Evolutionary conservation across 2,329 filamentous ascomycete genomes (phyloP), one percentile per base, ranked within the genome.

Genomic region (Penicillium sp.): DNA sequence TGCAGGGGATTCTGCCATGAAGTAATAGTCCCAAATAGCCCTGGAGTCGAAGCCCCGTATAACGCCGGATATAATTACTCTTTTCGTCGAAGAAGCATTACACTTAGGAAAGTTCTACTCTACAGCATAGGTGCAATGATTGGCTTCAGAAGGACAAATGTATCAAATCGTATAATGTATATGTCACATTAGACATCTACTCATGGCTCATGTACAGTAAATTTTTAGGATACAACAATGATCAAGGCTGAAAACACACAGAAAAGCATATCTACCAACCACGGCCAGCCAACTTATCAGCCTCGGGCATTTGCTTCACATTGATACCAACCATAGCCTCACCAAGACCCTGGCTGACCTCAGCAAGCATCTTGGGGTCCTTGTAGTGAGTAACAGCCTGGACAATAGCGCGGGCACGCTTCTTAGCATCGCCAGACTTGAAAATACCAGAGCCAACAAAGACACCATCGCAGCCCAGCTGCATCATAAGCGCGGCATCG

Each of bases 261-360:
- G 34, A 24, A 42, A 57, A 47, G n/a, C 22, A 38, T 18, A 42
- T 61, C 54, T 84, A 97, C 90, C 91, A 96, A 10, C 93, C 93
- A 57, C 93, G 81, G 58, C 85, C 87, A 31, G 92, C 89, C 76
- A 97, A 79, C 83, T 90, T 96, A 76, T 96, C 88, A 57, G 82
- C 82, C 52, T 90, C 84, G 60, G 82, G 81, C 88, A 97, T 88
- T 65, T 82, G 84, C 60, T 85, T 84, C 63, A 90, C 89, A 77
- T 93, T 97, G 71, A 97, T 91, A 26, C 94, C 94, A 11, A 97
- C 92, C 91, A 97, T 99, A 37, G 94, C 92, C 83, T 96, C 92
- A n/a, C 94, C 94, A 29, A 97, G 79, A 55, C 92, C 91, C 70
- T 88, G 86, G 77, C 89, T 93, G 57, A 92, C 89, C 78, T 95